These are phyloP conservation scores for Thalassiosira hispida DNA, from an alignment of 352 stramenopile genomes.

Conservation along the genomic window DNA sequence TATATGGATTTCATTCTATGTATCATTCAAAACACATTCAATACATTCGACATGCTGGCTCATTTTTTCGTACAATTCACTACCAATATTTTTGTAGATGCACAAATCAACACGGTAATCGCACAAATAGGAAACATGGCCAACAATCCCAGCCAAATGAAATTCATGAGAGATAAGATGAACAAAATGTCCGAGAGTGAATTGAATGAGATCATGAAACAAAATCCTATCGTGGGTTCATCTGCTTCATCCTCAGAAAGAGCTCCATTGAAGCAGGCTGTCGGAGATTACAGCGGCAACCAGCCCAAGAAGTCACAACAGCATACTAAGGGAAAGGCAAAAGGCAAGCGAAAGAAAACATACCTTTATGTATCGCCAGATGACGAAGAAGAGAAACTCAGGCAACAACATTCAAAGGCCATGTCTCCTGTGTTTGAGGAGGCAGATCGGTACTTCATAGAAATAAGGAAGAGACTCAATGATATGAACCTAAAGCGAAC, in stretches of 20 bases:
- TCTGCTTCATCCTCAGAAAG: background rate
- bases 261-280: background rate
- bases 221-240: too few relatives aligned
- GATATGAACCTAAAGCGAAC: background rate
- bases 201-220: too few relatives aligned
- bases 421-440: background rate
- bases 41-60: too few relatives aligned
- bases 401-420: background rate
- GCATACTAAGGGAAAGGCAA: background rate
- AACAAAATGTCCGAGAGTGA: too few relatives aligned
- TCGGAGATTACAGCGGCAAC: background rate
- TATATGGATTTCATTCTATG: too few relatives aligned
- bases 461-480: background rate
- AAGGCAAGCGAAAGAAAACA: background rate
- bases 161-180: too few relatives aligned
- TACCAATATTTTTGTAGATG: too few relatives aligned
- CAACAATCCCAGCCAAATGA: too few relatives aligned
- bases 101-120: too few relatives aligned
- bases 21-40: too few relatives aligned
- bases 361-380: background rate
- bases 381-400: background rate
- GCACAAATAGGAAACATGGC: too few relatives aligned
- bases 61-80: too few relatives aligned
- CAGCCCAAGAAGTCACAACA: background rate
- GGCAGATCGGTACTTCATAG: background rate